phyloP scores from a whole-genome alignment of 768 basidiomycete genomes.

The Leccinum boreale region DNA sequence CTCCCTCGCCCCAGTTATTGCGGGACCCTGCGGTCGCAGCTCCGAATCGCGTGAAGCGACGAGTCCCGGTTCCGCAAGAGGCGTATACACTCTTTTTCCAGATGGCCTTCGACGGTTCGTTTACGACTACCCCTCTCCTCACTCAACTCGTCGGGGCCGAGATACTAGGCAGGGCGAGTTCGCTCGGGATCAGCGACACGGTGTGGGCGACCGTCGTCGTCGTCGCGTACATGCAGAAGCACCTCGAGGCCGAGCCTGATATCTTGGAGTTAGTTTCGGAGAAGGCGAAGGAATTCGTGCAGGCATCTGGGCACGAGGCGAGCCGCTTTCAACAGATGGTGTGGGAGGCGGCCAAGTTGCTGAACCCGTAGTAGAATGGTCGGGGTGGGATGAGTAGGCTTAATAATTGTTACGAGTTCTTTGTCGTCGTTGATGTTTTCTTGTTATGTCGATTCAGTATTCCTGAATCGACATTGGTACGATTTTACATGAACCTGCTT shows the following conservation, averaged over 20 bases:
- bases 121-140: slow-evolving; percentile 32
- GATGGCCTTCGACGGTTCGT: slow-evolving; percentile 50
- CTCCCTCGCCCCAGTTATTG: slow-evolving; percentile 33
- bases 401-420: too few relatives aligned
- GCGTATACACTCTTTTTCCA: slow-evolving; percentile 37
- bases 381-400: not conserved
- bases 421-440: not conserved
- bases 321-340: slow-evolving; percentile 22
- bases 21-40: not conserved
- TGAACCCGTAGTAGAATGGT: not conserved
- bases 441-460: not conserved
- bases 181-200: slow-evolving; percentile 30
- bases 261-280: slow-evolving; percentile 39
- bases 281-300: slow-evolving; percentile 43
- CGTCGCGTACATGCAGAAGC: slow-evolving; percentile 42
- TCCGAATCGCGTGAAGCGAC: not conserved
- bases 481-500: too few relatives aligned
- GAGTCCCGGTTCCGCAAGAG: slow-evolving; percentile 16
- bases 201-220: slow-evolving; percentile 51
- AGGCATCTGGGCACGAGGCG: not conserved
- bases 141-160: slow-evolving; percentile 35
- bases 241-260: slow-evolving; percentile 36
- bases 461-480: not conserved
- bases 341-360: slow-evolving; percentile 5
- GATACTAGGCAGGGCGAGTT: slow-evolving; percentile 31